Percentiles rank a stretch among this genome's conserved stretches.
Conservation (phyloP, 2,329 filamentous ascomycete genomes). For the Bipolaris zeicola region DNA sequence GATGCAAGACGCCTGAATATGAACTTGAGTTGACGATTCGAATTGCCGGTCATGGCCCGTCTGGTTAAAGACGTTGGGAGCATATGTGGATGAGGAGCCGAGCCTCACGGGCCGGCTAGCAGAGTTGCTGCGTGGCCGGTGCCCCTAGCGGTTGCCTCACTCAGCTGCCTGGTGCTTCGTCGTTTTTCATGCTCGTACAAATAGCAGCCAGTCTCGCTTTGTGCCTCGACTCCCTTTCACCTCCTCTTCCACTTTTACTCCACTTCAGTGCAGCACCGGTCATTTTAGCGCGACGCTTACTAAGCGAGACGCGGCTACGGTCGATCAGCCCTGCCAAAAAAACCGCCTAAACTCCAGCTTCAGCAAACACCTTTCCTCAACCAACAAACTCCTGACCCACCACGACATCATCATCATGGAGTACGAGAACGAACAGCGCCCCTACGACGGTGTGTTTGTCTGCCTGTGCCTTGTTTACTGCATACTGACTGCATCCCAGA, state of each 20-base stretch:
- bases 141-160: constrained; percentile 26
- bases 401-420: constrained; percentile 60
- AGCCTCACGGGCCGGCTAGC: constrained; percentile 2
- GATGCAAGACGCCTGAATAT: constrained; percentile 8
- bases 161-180: constrained; percentile 15
- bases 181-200: constrained; percentile 4
- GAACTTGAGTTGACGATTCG: neutral
- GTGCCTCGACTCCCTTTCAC: constrained; percentile 8
- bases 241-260: constrained; percentile 15
- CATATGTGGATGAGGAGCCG: neutral
- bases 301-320: constrained; percentile 36
- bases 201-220: constrained; percentile 6
- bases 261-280: constrained; percentile 31
- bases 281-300: constrained; percentile 36
- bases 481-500: constrained; percentile 47
- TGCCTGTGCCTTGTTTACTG: constrained; percentile 11
- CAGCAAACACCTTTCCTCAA: constrained; percentile 32
- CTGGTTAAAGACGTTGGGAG: neutral
- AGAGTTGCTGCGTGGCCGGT: constrained; percentile 7
- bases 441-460: constrained; percentile 65
- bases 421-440: constrained; percentile 69
- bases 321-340: constrained; percentile 43
- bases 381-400: constrained; percentile 26
- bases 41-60: neutral
- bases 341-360: constrained; percentile 26